Base-by-base conservation (phyloP, 2,329 filamentous ascomycete species). In the Hymenotorrendiella dingleyae region DNA sequence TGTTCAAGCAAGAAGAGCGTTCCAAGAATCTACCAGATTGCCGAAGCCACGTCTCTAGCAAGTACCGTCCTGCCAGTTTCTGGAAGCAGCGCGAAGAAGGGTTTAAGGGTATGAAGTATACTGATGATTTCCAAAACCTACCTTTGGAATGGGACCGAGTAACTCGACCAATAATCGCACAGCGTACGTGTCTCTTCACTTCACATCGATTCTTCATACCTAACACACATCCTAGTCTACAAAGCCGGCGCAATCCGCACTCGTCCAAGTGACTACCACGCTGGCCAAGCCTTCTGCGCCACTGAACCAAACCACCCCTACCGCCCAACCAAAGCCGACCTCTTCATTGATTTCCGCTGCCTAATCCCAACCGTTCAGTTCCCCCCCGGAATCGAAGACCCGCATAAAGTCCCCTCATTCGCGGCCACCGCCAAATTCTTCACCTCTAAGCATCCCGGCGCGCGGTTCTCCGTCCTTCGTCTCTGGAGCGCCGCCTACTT, bases 401-500 rank as follows among this genome's bases (percentile, higher is more conserved):
- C 66, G 0, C 48, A 54, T 21, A 48, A 57, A 4, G 59, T 64
- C 41, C 58, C 63, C 22, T 55, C 52, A 4, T 52, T 72, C 14
- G 54, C 67, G 2, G 48, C 46, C 1, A 49, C 47, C 1, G 66
- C 64, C 5, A 55, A 50, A 16, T 38, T 37, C 4, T 68, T 67
- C 51, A 51, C 56, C 4, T 20, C 19, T 19, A 43, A 47, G 4
- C 23, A 52, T 12, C 37, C 52, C 19, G 32, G 46, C 4, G 64
- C 66, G 11, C 55, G 57, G 5, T 74, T 74, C 54, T 62, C 69
- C 0, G 45, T 71, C 11, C 59, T 74, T 2, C 59, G 66, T 5
- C 47, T 73, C 34, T 74, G 69, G 69, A 67, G 65, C 7, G 64
- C 69, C 2, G 64, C 69, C 5, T 66, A 71, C 52, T 74, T 73